phyloP scores from a whole-genome alignment of 441 rosid genomes.

The Corymbia calophylla region DNA sequence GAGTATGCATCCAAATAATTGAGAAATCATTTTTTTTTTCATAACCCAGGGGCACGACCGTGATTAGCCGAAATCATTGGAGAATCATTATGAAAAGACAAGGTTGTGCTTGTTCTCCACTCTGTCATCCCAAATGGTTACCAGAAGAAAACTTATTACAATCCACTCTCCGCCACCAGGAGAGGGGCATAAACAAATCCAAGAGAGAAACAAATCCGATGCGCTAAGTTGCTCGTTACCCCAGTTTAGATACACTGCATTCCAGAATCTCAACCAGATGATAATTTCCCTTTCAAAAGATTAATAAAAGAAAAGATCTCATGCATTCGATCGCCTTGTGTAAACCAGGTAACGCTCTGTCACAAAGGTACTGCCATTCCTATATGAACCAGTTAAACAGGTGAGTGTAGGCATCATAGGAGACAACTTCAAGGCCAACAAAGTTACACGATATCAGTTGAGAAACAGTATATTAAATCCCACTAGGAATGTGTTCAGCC shows the following conservation, averaged over 20 bases:
- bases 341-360: conserved; percentile 41
- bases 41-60: background rate
- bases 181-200: background rate
- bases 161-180: background rate
- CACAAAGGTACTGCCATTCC: conserved; percentile 90
- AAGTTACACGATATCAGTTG: background rate
- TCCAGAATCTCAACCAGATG: background rate
- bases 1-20: background rate
- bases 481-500: background rate
- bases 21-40: background rate
- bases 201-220: background rate
- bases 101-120: background rate
- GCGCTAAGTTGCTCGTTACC: background rate
- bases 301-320: conserved; percentile 13
- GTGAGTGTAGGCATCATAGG: conserved; percentile 26
- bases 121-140: background rate
- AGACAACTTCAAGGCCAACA: background rate
- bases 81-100: background rate
- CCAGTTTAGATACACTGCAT: background rate
- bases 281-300: conserved; percentile 16
- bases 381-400: conserved; percentile 39
- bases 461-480: background rate
- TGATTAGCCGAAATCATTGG: fast-evolving
- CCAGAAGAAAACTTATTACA: background rate
- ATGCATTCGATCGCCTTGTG: conserved; percentile 15